phyloP scores from a whole-genome alignment of 495 filamentous ascomycete species.

The Barbatosphaeria neglecta region DNA sequence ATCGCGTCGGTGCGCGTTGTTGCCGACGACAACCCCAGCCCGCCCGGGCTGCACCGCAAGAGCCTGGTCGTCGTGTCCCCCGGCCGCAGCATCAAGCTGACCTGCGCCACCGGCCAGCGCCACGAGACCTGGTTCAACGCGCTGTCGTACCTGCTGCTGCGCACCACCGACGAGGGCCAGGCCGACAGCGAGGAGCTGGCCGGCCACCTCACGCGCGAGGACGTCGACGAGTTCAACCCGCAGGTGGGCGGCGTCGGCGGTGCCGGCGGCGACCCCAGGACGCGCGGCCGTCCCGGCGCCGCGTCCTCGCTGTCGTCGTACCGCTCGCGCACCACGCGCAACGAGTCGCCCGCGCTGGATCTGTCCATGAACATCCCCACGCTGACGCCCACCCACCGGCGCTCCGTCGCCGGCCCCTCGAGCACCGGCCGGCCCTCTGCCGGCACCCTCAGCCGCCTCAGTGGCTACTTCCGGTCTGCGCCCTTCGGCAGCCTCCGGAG shows the following conservation, averaged over 20 bases:
- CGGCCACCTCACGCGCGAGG: constrained; percentile 53
- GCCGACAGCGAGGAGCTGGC: constrained; percentile 47
- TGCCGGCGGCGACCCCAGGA: constrained; percentile 36
- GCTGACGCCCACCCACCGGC: constrained; percentile 32
- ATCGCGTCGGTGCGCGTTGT: constrained; percentile 90
- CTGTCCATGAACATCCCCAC: constrained; percentile 31
- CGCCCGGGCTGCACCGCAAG: constrained; percentile 87
- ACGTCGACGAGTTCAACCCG: constrained; percentile 86
- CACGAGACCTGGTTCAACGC: constrained; percentile 99
- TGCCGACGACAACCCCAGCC: constrained; percentile 92
- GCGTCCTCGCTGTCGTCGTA: constrained; percentile 72
- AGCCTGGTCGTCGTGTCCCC: constrained; percentile 85
- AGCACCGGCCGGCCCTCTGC: constrained; percentile 15
- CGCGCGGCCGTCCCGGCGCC: constrained; percentile 26
- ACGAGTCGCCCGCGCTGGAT: constrained; percentile 39
- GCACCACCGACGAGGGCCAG: constrained; percentile 48
- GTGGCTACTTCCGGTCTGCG: constrained; percentile 34
- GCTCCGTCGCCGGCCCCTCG: constrained; percentile 3
- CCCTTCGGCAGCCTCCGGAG: constrained; percentile 35
- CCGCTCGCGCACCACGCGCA: constrained; percentile 57
- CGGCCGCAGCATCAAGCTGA: constrained; percentile 79
- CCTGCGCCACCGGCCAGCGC: constrained; percentile 80
- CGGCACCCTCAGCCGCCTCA: constrained; percentile 30
- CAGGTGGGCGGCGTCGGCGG: constrained; percentile 12
- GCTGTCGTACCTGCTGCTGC: constrained; percentile 79